Conservation (phyloP, 169 alveolate species). For the Plasmodium fragile region DNA sequence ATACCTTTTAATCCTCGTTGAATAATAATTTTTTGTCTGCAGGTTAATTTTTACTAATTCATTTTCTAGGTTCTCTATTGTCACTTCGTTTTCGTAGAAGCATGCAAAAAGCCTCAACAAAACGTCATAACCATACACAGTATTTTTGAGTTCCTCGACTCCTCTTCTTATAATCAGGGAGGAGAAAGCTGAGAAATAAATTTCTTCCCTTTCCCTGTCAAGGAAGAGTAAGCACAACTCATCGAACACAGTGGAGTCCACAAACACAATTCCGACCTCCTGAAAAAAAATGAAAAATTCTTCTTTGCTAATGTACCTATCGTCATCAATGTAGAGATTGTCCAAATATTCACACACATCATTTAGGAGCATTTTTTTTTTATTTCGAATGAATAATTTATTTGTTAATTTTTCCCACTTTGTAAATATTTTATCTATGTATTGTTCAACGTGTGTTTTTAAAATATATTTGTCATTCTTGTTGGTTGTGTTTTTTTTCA, state of each 20-base stretch:
- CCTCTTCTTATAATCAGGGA: slow-evolving; percentile 51
- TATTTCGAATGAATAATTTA: slow-evolving; percentile 46
- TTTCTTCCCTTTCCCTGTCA: slow-evolving; percentile 25
- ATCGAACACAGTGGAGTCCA: slow-evolving; percentile 39
- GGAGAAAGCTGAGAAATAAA: slow-evolving; percentile 36
- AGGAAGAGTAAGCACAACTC: slow-evolving; percentile 47
- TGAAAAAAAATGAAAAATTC: slow-evolving; percentile 63
- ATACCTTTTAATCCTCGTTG: slow-evolving; percentile 19
- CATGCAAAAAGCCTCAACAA: slow-evolving; percentile 24
- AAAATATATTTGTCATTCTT: slow-evolving; percentile 8
- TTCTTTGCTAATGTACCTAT: slow-evolving; percentile 45
- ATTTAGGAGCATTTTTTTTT: slow-evolving; percentile 43
- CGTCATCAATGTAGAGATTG: slow-evolving; percentile 40
- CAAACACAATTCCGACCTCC: slow-evolving; percentile 54
- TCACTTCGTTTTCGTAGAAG: slow-evolving; percentile 18
- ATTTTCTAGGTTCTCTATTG: slow-evolving; percentile 41
- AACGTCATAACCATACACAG: slow-evolving; percentile 53
- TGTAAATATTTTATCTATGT: slow-evolving; percentile 34
- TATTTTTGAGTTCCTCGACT: slow-evolving; percentile 44
- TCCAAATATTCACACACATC: slow-evolving; percentile 70
- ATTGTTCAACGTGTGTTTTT: slow-evolving; percentile 33
- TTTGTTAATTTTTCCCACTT: slow-evolving; percentile 55
- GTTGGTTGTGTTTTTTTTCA: slow-evolving; percentile 4
- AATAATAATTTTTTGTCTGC: slow-evolving; percentile 51
- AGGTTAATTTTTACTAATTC: slow-evolving; percentile 33